Evolutionary conservation across 257 asterid species (phyloP).

Genomic region (Schizonepeta tenuifolia): DNA sequence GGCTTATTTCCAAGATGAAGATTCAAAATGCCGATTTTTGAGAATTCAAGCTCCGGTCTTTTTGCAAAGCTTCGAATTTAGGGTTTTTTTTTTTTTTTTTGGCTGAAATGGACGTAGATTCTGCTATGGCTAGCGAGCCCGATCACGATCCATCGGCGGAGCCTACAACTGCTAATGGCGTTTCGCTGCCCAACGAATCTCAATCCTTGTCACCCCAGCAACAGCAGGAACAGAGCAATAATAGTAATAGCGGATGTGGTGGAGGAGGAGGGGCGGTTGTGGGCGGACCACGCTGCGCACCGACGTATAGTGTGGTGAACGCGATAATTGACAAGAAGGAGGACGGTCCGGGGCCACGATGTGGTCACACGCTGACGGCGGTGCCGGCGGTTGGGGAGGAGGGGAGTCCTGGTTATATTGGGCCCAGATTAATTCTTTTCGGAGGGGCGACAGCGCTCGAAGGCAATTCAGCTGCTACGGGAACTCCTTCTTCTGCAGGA

Average conservation of each 20-base stretch:
- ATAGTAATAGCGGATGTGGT: conserved; percentile 34
- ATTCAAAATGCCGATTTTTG: conserved; percentile 48
- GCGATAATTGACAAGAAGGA: conserved; percentile 85
- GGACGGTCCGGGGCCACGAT: conserved; percentile 96
- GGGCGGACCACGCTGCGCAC: conserved; percentile 91
- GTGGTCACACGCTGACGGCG: conserved; percentile 97
- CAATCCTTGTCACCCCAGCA: conserved; percentile 53
- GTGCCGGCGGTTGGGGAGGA: conserved; percentile 97
- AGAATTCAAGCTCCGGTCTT: conserved; percentile 60
- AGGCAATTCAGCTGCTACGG: conserved; percentile 89
- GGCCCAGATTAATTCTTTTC: conserved; percentile 85
- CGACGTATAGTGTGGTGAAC: conserved; percentile 70
- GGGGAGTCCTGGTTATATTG: conserved; percentile 80
- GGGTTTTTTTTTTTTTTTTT: conserved; percentile 58
- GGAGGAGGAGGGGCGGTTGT: conserved; percentile 47
- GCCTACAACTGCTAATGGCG: conserved; percentile 38
- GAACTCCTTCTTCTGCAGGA: conserved; percentile 99
- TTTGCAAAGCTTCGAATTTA: conserved; percentile 39
- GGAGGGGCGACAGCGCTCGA: conserved; percentile 99
- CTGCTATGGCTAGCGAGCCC: conserved; percentile 64
- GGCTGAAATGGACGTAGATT: conserved; percentile 82
- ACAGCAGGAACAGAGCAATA: conserved; percentile 40
- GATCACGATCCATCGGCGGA: conserved; percentile 67
- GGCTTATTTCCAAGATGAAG: conserved; percentile 46
- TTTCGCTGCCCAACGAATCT: conserved; percentile 45